phyloP scores from a whole-genome alignment of 495 filamentous ascomycete species.

The Neurospora sp. region DNA sequence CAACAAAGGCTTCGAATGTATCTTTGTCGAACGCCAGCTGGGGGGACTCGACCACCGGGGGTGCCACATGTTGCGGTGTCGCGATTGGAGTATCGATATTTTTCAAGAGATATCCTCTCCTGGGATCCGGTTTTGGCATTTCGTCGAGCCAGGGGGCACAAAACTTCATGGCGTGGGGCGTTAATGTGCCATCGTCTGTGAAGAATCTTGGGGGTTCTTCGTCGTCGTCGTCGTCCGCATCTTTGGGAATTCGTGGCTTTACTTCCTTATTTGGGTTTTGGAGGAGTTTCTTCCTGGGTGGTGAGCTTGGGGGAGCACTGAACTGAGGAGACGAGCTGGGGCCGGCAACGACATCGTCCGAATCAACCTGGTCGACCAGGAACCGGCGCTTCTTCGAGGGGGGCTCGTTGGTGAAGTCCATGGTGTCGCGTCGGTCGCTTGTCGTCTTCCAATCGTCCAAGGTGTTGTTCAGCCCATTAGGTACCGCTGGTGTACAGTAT shows the following conservation, averaged over 20 bases:
- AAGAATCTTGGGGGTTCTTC: not conserved
- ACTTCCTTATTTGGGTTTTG: not conserved
- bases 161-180: not conserved
- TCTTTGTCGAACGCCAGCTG: conserved; percentile 50
- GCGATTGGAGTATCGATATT: not conserved
- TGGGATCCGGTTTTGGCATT: conserved; percentile 4
- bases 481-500: not conserved
- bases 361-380: conserved; percentile 49
- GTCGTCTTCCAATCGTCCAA: not conserved
- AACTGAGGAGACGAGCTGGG: not conserved
- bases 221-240: not conserved
- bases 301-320: not conserved
- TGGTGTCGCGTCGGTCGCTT: conserved; percentile 18
- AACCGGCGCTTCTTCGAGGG: conserved; percentile 77
- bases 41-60: not conserved
- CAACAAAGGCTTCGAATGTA: conserved; percentile 61
- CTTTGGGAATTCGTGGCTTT: not conserved
- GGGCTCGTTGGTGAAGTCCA: conserved; percentile 50
- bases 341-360: conserved; percentile 8
- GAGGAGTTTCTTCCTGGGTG: conserved; percentile 2
- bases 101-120: not conserved
- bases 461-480: conserved; percentile 2
- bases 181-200: not conserved
- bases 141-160: conserved; percentile 14
- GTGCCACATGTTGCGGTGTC: not conserved